These are phyloP conservation scores for Saccharomyces pastorianus DNA, from an alignment of 1,139 yeast genomes.

Conservation along the genomic window DNA sequence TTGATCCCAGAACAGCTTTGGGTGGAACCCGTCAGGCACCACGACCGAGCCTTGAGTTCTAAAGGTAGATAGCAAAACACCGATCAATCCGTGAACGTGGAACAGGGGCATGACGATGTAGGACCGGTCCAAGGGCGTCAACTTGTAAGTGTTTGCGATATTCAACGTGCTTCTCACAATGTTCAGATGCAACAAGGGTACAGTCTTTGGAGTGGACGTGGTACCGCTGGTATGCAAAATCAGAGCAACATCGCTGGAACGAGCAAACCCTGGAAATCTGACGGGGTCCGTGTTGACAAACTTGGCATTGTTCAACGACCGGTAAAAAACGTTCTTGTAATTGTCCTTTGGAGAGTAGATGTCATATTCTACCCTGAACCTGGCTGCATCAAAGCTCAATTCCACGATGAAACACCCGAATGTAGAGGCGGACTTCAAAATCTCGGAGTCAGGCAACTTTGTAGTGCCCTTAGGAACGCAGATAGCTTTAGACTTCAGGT, in stretches of 20 bases:
- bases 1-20: slow-evolving; percentile 50
- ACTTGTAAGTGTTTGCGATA: slow-evolving; percentile 47
- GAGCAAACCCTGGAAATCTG: slow-evolving; percentile 37
- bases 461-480: slow-evolving; percentile 46
- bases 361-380: slow-evolving; percentile 37
- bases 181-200: slow-evolving; percentile 56
- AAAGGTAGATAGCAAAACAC: slow-evolving; percentile 52
- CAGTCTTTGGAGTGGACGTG: slow-evolving; percentile 65
- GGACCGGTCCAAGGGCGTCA: slow-evolving; percentile 42
- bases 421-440: slow-evolving; percentile 43
- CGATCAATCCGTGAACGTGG: slow-evolving; percentile 64
- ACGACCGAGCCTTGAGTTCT: slow-evolving; percentile 53
- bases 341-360: slow-evolving; percentile 31
- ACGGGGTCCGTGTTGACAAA: slow-evolving; percentile 24
- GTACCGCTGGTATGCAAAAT: slow-evolving; percentile 66
- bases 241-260: slow-evolving; percentile 47
- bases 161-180: slow-evolving; percentile 50
- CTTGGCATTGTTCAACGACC: slow-evolving; percentile 28
- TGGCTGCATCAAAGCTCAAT: slow-evolving; percentile 37
- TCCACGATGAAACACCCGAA: slow-evolving; percentile 44
- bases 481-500: slow-evolving; percentile 46
- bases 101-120: slow-evolving; percentile 66
- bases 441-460: slow-evolving; percentile 32
- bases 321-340: slow-evolving; percentile 25
- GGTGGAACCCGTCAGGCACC: slow-evolving; percentile 53